A percentile compares a stretch with the other conserved stretches of the same genome.
Conservation (phyloP, 129 eudicot species). For the Chrysanthemum seticuspe region DNA sequence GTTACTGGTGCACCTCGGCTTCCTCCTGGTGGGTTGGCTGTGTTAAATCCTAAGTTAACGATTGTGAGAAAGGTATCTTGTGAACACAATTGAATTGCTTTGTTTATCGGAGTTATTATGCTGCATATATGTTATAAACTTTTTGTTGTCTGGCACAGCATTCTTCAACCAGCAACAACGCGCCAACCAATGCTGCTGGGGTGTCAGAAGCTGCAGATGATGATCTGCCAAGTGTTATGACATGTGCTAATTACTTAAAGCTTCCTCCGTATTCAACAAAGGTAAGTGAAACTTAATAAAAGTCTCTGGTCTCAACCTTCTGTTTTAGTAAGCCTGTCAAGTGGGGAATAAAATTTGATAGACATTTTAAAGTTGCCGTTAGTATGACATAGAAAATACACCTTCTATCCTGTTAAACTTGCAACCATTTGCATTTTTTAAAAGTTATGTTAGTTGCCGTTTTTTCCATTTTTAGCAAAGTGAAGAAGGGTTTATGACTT, state of each 20-base stretch:
- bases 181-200: slow-evolving; percentile 56
- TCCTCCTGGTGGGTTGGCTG: slow-evolving; percentile 65
- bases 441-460: no score
- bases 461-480: no score
- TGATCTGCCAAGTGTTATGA: slow-evolving; percentile 98
- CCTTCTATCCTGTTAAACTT: no score
- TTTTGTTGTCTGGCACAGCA: slow-evolving; percentile 46
- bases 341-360: no score
- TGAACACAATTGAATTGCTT: neutral
- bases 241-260: slow-evolving; percentile 96
- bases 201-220: slow-evolving; percentile 84
- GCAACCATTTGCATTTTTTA: no score
- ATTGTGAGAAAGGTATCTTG: slow-evolving; percentile 84
- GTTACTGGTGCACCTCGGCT: slow-evolving; percentile 50
- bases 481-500: no score
- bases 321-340: no score
- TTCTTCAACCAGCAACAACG: slow-evolving; percentile 57
- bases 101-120: neutral
- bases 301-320: no score
- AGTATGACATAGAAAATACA: no score
- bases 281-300: slow-evolving; percentile 32
- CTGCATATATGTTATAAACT: slow-evolving; percentile 3
- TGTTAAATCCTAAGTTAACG: slow-evolving; percentile 83
- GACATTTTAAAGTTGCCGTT: neutral
- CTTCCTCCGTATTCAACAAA: slow-evolving; percentile 97